Evolutionary conservation across 805 yeast genomes (phyloP).

Genomic region (Metschnikowia henanensis): DNA sequence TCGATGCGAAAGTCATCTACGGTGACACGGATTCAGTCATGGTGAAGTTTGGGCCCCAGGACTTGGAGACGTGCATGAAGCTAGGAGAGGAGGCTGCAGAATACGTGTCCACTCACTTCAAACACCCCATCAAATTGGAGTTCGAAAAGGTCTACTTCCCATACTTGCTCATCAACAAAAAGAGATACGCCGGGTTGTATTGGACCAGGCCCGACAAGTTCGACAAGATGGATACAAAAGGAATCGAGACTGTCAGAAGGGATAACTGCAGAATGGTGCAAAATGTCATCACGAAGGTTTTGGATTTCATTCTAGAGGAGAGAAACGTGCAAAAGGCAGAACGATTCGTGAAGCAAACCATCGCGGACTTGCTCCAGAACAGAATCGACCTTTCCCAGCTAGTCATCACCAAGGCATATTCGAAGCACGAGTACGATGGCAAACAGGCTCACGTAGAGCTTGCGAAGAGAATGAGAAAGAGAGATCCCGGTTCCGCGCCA

Average conservation of each 20-base stretch:
- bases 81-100: slow-evolving; percentile 95
- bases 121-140: slow-evolving; percentile 88
- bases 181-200: slow-evolving; percentile 94
- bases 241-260: slow-evolving; percentile 97
- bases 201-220: slow-evolving; percentile 94
- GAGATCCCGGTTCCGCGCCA: slow-evolving; percentile 98
- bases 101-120: slow-evolving; percentile 74
- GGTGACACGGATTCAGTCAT: slow-evolving; percentile 99
- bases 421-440: slow-evolving; percentile 88
- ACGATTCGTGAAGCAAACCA: slow-evolving; percentile 78
- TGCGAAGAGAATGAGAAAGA: slow-evolving; percentile 92
- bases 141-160: slow-evolving; percentile 98
- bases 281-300: slow-evolving; percentile 88
- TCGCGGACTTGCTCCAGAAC: slow-evolving; percentile 88
- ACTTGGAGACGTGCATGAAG: slow-evolving; percentile 81
- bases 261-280: slow-evolving; percentile 96
- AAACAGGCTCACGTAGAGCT: slow-evolving; percentile 97
- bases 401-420: slow-evolving; percentile 90
- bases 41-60: slow-evolving; percentile 92
- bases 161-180: slow-evolving; percentile 88
- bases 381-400: slow-evolving; percentile 89
- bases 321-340: slow-evolving; percentile 86
- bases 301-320: slow-evolving; percentile 81
- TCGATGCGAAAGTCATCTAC: slow-evolving; percentile 87
- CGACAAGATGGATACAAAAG: slow-evolving; percentile 98